A percentile compares a stretch with the other conserved stretches of the same genome.
Conservation (phyloP, 345 rosid species). For the Melaleuca quinquenervia region DNA sequence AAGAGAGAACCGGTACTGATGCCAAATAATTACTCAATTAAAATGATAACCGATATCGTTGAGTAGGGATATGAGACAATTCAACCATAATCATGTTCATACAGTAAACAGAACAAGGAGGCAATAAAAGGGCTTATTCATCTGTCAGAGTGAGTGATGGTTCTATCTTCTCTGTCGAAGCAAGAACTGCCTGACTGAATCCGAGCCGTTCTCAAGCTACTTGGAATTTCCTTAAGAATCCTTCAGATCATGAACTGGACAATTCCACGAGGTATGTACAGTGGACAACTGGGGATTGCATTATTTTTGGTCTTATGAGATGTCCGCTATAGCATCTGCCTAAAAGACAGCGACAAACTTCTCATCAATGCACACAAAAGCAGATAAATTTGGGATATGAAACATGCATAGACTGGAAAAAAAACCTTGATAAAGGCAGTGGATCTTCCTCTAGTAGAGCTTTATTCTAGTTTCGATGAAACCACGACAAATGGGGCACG, state of each 20-base stretch:
- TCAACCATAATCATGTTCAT: not conserved
- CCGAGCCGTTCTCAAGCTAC: not conserved
- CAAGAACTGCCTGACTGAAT: not conserved
- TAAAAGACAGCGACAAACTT: not conserved
- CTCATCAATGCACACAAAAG: not conserved
- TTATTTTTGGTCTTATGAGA: not conserved
- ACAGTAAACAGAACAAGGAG: not conserved
- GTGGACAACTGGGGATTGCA: not conserved
- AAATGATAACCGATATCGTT: not conserved
- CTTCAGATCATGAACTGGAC: not conserved
- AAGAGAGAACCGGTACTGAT: not conserved
- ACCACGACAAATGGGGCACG: slow-evolving; percentile 80
- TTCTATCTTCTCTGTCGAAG: not conserved
- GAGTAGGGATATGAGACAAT: not conserved
- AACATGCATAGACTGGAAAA: not conserved
- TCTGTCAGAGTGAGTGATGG: not conserved
- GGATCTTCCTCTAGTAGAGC: slow-evolving; percentile 43
- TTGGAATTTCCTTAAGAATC: not conserved
- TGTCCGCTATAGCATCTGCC: not conserved
- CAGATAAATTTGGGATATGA: not conserved
- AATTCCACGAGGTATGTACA: not conserved
- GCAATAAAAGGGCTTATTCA: not conserved
- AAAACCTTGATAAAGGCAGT: not conserved
- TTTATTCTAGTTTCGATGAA: slow-evolving; percentile 63
- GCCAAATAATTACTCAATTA: not conserved